phyloP scores from a whole-genome alignment of 305 asterid genomes.

The Fraxinus angustifolia region DNA sequence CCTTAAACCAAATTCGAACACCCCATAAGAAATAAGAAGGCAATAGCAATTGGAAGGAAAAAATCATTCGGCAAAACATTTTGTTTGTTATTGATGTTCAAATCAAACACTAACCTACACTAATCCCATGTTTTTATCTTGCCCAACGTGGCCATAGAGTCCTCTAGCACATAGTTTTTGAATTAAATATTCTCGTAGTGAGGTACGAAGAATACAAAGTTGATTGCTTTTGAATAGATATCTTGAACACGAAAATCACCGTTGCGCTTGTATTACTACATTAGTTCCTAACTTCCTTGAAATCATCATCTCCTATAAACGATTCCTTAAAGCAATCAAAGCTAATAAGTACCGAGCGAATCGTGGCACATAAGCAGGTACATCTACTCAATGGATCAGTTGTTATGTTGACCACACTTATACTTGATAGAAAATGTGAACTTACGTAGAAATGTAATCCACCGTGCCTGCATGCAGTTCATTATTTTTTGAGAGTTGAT shows the following conservation, averaged over 20 bases:
- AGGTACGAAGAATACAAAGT: neutral
- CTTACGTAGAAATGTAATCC: neutral
- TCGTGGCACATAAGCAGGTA: neutral
- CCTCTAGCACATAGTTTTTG: neutral
- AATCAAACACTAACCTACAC: neutral
- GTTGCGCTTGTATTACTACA: neutral
- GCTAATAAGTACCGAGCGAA: neutral
- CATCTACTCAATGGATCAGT: neutral
- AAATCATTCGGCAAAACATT: neutral
- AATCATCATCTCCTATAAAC: neutral
- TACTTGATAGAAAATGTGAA: neutral
- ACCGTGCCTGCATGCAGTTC: neutral
- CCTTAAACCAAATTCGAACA: neutral
- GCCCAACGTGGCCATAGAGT: neutral
- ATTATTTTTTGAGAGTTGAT: neutral
- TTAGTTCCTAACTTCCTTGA: neutral
- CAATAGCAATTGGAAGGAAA: neutral
- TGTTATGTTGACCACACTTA: neutral
- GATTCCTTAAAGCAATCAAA: neutral
- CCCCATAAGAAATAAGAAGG: neutral
- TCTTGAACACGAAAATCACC: neutral
- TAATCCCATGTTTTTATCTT: neutral
- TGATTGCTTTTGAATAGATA: neutral
- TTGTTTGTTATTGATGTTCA: neutral
- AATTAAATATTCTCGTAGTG: neutral